Evolutionary conservation across 1,284 basidiomycete genomes (phyloP).

Genomic region (Schizophyllum amplum): DNA sequence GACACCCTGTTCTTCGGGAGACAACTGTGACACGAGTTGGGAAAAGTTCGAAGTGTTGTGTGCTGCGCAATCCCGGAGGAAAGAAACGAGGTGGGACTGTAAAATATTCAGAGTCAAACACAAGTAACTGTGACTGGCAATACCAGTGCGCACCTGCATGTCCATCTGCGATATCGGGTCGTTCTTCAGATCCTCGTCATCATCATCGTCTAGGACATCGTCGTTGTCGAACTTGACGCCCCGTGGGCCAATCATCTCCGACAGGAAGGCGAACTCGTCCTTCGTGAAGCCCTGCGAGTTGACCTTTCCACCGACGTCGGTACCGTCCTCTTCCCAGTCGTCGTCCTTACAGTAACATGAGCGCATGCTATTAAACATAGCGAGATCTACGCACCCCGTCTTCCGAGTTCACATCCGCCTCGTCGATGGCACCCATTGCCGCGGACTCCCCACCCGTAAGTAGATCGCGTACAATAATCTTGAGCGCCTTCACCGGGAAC

Average conservation of each 20-base stretch:
- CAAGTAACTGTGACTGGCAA: slow-evolving; percentile 2
- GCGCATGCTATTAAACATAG: slow-evolving; percentile 6
- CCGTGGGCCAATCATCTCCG: slow-evolving; percentile 62
- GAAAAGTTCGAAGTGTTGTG: slow-evolving; percentile 62
- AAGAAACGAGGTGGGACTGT: slow-evolving; percentile 59
- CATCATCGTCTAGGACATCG: slow-evolving; percentile 56
- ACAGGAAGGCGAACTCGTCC: slow-evolving; percentile 60
- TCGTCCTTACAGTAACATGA: slow-evolving; percentile 48
- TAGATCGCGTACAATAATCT: slow-evolving; percentile 81
- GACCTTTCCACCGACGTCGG: slow-evolving; percentile 21
- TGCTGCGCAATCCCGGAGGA: slow-evolving; percentile 64
- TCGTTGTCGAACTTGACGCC: slow-evolving; percentile 67
- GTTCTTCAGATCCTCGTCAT: slow-evolving; percentile 81
- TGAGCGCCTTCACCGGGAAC: slow-evolving; percentile 89
- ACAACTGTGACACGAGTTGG: slow-evolving; percentile 55
- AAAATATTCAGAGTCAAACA: slow-evolving; percentile 4
- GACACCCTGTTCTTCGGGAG: slow-evolving; percentile 61
- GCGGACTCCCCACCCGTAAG: slow-evolving; percentile 66
- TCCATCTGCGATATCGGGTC: slow-evolving; percentile 88
- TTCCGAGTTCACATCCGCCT: slow-evolving; percentile 60
- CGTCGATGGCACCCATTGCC: slow-evolving; percentile 39
- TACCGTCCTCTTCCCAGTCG: slow-evolving; percentile 74
- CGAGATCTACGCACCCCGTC: slow-evolving; percentile 74
- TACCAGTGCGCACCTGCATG: slow-evolving; percentile 52
- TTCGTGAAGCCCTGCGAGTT: slow-evolving; percentile 42